Evolutionary conservation across 805 yeast species (phyloP).

Genomic region (Allodekkera sacchari): DNA sequence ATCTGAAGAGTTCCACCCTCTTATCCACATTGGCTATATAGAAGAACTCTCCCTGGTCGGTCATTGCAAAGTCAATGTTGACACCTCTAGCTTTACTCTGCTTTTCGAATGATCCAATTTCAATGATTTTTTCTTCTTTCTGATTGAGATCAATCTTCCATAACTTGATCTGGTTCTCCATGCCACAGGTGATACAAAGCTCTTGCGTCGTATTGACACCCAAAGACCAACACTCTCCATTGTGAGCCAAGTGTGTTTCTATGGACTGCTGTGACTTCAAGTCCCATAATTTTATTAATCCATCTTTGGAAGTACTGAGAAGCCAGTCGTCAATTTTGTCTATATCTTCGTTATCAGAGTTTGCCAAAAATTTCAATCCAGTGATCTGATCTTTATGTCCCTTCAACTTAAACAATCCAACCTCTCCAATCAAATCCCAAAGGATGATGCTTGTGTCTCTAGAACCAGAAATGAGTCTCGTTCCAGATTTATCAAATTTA

Average conservation of each 20-base stretch:
- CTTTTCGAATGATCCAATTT: slow-evolving; percentile 62
- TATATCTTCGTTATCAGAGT: slow-evolving; percentile 19
- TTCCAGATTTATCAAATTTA: slow-evolving; percentile 71
- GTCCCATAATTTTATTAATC: slow-evolving; percentile 90
- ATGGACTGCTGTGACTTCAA: slow-evolving; percentile 79
- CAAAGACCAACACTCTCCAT: slow-evolving; percentile 89
- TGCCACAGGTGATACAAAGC: slow-evolving; percentile 62
- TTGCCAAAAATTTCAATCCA: slow-evolving; percentile 48
- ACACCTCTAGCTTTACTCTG: slow-evolving; percentile 68
- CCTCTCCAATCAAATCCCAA: slow-evolving; percentile 95
- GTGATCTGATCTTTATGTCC: slow-evolving; percentile 90
- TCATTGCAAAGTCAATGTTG: slow-evolving; percentile 42
- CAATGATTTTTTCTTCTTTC: slow-evolving; percentile 32
- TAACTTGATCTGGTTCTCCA: slow-evolving; percentile 72
- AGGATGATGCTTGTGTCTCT: slow-evolving; percentile 75
- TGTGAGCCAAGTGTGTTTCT: slow-evolving; percentile 91
- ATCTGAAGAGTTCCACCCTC: slow-evolving; percentile 70
- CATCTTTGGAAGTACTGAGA: slow-evolving; percentile 78
- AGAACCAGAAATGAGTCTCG: slow-evolving; percentile 80
- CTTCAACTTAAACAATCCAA: slow-evolving; percentile 75
- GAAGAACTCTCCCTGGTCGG: slow-evolving; percentile 40
- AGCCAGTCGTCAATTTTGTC: slow-evolving; percentile 67
- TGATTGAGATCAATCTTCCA: slow-evolving; percentile 68
- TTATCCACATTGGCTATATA: slow-evolving; percentile 73
- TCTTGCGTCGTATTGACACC: slow-evolving; percentile 32